Conservation (phyloP, 192 early-diverging fungal species). For the Coemansia sp. region DNA sequence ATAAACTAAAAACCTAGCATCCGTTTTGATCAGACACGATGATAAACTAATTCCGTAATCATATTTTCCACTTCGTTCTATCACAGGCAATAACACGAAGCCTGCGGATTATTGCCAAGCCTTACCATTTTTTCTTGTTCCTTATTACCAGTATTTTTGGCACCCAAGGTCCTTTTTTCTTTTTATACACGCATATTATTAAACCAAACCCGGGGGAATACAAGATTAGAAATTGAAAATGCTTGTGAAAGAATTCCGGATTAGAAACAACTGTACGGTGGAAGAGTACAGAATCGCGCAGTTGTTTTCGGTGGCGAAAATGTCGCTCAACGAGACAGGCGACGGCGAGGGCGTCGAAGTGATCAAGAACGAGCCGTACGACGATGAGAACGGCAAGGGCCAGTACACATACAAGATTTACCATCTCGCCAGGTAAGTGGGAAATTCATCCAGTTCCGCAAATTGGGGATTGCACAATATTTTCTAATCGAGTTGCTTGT, state of each 20-base stretch:
- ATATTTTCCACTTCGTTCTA: too few species aligned
- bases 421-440: slow-evolving; percentile 48
- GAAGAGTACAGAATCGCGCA: slow-evolving; percentile 77
- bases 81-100: too few species aligned
- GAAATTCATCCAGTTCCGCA: background rate
- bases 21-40: too few species aligned
- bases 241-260: slow-evolving; percentile 70
- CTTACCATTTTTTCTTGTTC: too few species aligned
- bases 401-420: slow-evolving; percentile 82
- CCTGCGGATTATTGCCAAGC: too few species aligned
- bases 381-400: slow-evolving; percentile 67
- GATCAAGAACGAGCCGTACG: slow-evolving; percentile 74
- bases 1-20: too few species aligned
- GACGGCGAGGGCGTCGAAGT: slow-evolving; percentile 82
- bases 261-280: slow-evolving; percentile 74
- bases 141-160: too few species aligned
- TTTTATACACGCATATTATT: too few species aligned
- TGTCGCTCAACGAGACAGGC: slow-evolving; percentile 75
- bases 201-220: too few species aligned
- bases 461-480: background rate
- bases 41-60: too few species aligned
- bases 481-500: slow-evolving; percentile 6
- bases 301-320: slow-evolving; percentile 72
- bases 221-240: too few species aligned
- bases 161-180: too few species aligned